Percentiles rank a stretch among this genome's conserved stretches.
These are phyloP conservation scores for Aegilops bicornis DNA, from an alignment of 176 grass and related monocot species.

Conservation along the genomic window DNA sequence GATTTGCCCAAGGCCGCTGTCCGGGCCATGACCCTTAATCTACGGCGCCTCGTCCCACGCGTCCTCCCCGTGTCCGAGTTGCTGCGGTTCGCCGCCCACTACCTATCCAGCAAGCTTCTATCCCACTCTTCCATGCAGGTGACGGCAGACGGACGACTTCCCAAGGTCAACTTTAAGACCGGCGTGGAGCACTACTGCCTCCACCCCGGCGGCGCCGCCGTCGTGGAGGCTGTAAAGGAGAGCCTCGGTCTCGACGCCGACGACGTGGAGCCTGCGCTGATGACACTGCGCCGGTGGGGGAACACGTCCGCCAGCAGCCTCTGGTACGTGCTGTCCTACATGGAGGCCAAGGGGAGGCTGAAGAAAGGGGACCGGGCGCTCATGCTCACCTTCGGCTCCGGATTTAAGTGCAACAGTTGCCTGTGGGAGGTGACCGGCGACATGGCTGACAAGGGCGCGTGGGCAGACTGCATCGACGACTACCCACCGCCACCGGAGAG, in stretches of 20 bases:
- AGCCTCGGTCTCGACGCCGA: conserved; percentile 45
- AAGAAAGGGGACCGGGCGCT: conserved; percentile 49
- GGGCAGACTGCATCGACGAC: conserved; percentile 53
- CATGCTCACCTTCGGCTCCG: conserved; percentile 71
- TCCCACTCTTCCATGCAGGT: no score
- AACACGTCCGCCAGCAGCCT: conserved; percentile 71
- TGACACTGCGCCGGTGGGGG: conserved; percentile 78
- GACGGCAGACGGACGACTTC: no score
- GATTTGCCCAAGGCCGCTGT: no score
- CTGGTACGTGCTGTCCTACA: conserved; percentile 76
- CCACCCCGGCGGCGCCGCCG: conserved; percentile 60
- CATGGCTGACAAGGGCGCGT: conserved; percentile 38
- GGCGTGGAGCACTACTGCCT: conserved; percentile 75
- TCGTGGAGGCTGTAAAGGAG: conserved; percentile 57
- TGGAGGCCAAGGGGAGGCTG: conserved; percentile 65
- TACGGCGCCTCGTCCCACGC: no score
- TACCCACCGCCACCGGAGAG: conserved; percentile 35
- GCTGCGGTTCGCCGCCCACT: no score
- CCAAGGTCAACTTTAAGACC: conserved; percentile 47
- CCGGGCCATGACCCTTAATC: no score
- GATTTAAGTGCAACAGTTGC: conserved; percentile 83
- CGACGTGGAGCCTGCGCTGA: conserved; percentile 60
- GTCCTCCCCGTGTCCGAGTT: no score
- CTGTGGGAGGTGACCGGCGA: conserved; percentile 64
- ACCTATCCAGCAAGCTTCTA: no score